Conservation (phyloP, 2,329 filamentous ascomycete species). For the Dactylonectria macrodidyma region DNA sequence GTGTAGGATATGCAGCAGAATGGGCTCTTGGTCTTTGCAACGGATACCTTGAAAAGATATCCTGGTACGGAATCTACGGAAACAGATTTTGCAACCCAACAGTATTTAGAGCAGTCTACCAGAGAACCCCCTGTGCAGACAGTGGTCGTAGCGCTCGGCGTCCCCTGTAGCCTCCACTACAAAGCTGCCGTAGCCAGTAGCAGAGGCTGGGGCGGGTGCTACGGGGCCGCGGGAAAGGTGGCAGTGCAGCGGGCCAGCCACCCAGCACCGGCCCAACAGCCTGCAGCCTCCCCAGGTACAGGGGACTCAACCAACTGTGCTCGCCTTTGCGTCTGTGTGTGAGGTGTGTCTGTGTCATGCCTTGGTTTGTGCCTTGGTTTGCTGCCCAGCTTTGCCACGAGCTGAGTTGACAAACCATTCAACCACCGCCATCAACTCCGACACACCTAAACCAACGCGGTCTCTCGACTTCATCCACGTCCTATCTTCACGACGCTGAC, state of each 20-base stretch:
- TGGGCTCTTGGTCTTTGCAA: neutral
- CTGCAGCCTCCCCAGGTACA: conserved; percentile 11
- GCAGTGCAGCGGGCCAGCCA: conserved; percentile 30
- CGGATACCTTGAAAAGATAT: neutral
- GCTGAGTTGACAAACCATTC: conserved; percentile 3
- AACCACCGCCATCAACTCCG: conserved; percentile 4
- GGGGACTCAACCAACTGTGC: conserved; percentile 5
- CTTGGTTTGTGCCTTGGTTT: conserved; percentile 24
- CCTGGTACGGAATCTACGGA: neutral
- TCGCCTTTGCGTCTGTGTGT: conserved; percentile 9
- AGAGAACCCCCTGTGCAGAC: conserved; percentile 9
- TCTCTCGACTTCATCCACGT: conserved; percentile 1
- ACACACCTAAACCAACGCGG: neutral
- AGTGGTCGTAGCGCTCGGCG: conserved; percentile 1
- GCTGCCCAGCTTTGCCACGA: conserved; percentile 7
- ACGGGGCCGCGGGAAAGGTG: conserved; percentile 23
- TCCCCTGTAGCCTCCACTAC: conserved; percentile 25
- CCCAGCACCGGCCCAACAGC: conserved; percentile 18
- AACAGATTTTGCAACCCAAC: neutral
- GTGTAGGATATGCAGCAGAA: neutral
- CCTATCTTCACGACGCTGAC: conserved; percentile 10
- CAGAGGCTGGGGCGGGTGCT: conserved; percentile 17
- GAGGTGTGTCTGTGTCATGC: conserved; percentile 22
- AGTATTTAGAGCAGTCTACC: neutral
- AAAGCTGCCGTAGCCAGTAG: conserved; percentile 8